phyloP scores from a whole-genome alignment of 2,329 filamentous ascomycete species.

The Bretziella fagacearum region DNA sequence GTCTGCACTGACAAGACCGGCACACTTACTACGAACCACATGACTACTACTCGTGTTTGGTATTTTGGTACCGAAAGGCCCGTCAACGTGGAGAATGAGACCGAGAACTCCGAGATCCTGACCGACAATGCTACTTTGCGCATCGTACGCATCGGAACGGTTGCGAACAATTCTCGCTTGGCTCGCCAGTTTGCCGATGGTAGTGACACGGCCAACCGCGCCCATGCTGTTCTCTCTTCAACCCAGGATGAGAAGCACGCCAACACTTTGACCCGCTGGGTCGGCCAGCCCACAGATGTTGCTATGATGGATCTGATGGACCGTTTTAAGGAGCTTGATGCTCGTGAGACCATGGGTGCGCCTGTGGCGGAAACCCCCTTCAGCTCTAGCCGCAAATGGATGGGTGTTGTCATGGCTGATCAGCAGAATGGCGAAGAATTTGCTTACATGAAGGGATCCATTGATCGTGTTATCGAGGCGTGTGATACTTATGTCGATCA shows the following conservation, averaged over 20 bases:
- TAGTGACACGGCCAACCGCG: conserved; percentile 30
- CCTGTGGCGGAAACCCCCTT: conserved; percentile 80
- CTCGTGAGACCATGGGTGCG: conserved; percentile 68
- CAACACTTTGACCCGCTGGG: conserved; percentile 62
- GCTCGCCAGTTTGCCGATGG: conserved; percentile 54
- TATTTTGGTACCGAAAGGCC: conserved; percentile 54
- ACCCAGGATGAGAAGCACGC: conserved; percentile 41
- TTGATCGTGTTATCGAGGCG: conserved; percentile 69
- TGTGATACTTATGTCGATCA: conserved; percentile 83
- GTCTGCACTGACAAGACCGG: conserved; percentile 98
- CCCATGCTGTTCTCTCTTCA: conserved; percentile 65
- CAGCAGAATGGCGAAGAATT: conserved; percentile 51
- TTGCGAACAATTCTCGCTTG: conserved; percentile 84
- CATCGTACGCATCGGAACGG: conserved; percentile 81
- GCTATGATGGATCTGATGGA: conserved; percentile 92
- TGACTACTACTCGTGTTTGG: conserved; percentile 96
- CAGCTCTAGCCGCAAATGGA: conserved; percentile 96
- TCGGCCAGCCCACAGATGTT: conserved; percentile 91
- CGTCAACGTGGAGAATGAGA: conserved; percentile 36
- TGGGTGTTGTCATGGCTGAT: conserved; percentile 75
- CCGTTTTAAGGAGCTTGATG: conserved; percentile 77
- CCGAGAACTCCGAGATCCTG: conserved; percentile 36
- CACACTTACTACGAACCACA: conserved; percentile 91
- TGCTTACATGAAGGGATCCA: conserved; percentile 87
- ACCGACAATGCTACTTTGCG: conserved; percentile 60